A percentile compares a stretch with the other conserved stretches of the same genome.
These are phyloP conservation scores for Kuraishia capsulata DNA, from an alignment of 805 yeast genomes.

Conservation along the genomic window DNA sequence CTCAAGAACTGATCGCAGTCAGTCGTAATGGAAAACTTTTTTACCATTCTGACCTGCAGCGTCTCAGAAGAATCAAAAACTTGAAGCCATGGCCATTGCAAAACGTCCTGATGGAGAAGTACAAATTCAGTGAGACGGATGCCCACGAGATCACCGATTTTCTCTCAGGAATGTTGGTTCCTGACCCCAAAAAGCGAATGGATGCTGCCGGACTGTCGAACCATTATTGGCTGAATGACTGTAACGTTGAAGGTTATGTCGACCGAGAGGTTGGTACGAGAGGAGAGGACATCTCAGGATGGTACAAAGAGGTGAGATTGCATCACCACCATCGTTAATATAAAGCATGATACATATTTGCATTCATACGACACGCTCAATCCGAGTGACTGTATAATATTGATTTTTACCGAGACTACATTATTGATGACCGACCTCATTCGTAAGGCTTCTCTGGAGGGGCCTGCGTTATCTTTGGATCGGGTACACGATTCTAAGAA, in stretches of 20 bases:
- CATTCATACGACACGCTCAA: no score
- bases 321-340: constrained; percentile 2
- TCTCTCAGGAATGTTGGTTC: constrained; percentile 69
- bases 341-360: no score
- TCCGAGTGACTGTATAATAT: no score
- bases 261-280: constrained; percentile 71
- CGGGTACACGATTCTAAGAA: no score
- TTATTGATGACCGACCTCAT: no score
- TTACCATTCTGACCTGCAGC: constrained; percentile 22
- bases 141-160: constrained; percentile 72
- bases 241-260: constrained; percentile 65
- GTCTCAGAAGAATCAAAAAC: constrained; percentile 68
- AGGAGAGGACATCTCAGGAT: constrained; percentile 89
- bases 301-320: constrained; percentile 59
- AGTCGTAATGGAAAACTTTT: constrained; percentile 45
- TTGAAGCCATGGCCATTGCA: constrained; percentile 84
- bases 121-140: constrained; percentile 58
- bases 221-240: constrained; percentile 79
- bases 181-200: constrained; percentile 75
- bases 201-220: constrained; percentile 95
- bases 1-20: constrained; percentile 52
- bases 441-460: no score
- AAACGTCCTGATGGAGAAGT: constrained; percentile 79
- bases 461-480: no score
- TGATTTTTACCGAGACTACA: no score